phyloP scores from a whole-genome alignment of 1,284 basidiomycete genomes.

The Clitocybe nebularis region DNA sequence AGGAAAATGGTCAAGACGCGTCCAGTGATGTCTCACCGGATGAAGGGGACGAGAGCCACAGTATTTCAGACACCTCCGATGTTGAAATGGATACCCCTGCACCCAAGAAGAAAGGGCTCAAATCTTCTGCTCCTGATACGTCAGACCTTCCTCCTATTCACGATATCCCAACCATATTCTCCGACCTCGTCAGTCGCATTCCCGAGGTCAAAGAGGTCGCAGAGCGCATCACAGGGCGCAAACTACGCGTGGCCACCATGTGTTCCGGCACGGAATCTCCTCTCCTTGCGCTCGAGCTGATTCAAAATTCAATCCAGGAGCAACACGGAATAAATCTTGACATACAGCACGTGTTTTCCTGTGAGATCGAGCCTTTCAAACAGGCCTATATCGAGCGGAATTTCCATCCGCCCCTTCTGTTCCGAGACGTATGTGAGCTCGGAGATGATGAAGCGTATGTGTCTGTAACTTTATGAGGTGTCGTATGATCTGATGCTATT shows the following conservation, averaged over 20 bases:
- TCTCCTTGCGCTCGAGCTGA: slow-evolving; percentile 84
- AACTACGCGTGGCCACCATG: slow-evolving; percentile 94
- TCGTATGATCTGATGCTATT: slow-evolving; percentile 9
- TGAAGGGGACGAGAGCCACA: slow-evolving; percentile 19
- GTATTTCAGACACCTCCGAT: slow-evolving; percentile 8
- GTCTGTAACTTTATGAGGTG: slow-evolving; percentile 1
- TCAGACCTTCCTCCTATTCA: slow-evolving; percentile 78
- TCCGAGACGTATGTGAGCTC: slow-evolving; percentile 92
- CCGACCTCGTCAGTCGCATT: slow-evolving; percentile 74
- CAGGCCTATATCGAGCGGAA: slow-evolving; percentile 98
- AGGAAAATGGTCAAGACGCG: slow-evolving; percentile 23
- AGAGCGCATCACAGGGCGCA: slow-evolving; percentile 72
- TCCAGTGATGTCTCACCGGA: slow-evolving; percentile 28
- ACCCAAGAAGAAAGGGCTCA: slow-evolving; percentile 29
- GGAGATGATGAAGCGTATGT: slow-evolving; percentile 74
- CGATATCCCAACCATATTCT: slow-evolving; percentile 81
- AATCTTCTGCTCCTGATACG: slow-evolving; percentile 47
- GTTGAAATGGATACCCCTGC: slow-evolving; percentile 24
- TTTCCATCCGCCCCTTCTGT: slow-evolving; percentile 87
- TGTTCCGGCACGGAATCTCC: slow-evolving; percentile 97
- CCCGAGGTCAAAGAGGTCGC: slow-evolving; percentile 69
- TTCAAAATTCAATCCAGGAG: slow-evolving; percentile 71
- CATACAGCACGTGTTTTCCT: slow-evolving; percentile 93
- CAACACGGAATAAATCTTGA: slow-evolving; percentile 65
- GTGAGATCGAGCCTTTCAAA: slow-evolving; percentile 98